A percentile compares a stretch with the other conserved stretches of the same genome.
These are phyloP conservation scores for Lentinula guzmanii DNA, from an alignment of 768 basidiomycete genomes.

Conservation along the genomic window DNA sequence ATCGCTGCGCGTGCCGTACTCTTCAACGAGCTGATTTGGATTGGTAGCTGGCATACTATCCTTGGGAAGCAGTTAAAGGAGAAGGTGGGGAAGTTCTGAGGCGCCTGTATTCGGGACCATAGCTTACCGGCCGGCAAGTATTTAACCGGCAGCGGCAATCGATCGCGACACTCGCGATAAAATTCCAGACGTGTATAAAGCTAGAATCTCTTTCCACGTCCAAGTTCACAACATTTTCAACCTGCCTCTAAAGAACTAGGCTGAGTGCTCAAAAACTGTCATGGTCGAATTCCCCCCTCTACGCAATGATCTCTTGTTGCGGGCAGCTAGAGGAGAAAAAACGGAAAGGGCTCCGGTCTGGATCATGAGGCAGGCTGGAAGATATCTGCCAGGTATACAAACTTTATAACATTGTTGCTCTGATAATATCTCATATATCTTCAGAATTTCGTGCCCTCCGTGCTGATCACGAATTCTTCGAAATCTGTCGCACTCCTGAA, in stretches of 20 bases:
- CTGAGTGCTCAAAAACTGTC: conserved; percentile 1
- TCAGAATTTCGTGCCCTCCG: conserved; percentile 88
- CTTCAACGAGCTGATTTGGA: conserved; percentile 59
- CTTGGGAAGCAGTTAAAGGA: background rate
- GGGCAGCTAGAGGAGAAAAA: conserved; percentile 83
- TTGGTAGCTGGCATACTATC: conserved; percentile 42
- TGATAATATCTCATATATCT: conserved; percentile 5
- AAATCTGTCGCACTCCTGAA: conserved; percentile 87
- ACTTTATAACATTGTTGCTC: conserved; percentile 8
- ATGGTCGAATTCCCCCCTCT: conserved; percentile 62
- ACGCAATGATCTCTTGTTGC: conserved; percentile 81
- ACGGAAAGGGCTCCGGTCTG: conserved; percentile 95
- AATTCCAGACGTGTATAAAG: background rate
- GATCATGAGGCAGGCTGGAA: conserved; percentile 97
- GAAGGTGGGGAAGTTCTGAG: background rate
- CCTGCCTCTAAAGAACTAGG: background rate
- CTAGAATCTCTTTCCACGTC: conserved; percentile 8
- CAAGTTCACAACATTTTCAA: conserved; percentile 7
- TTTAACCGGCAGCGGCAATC: background rate
- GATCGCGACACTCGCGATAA: background rate
- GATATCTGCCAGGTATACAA: conserved; percentile 81
- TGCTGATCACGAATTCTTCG: conserved; percentile 87
- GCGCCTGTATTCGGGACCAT: background rate
- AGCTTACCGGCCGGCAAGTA: background rate
- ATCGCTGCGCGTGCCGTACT: conserved; percentile 31